Conservation (phyloP, 768 basidiomycete genomes). For the Tulasnella sp. region DNA sequence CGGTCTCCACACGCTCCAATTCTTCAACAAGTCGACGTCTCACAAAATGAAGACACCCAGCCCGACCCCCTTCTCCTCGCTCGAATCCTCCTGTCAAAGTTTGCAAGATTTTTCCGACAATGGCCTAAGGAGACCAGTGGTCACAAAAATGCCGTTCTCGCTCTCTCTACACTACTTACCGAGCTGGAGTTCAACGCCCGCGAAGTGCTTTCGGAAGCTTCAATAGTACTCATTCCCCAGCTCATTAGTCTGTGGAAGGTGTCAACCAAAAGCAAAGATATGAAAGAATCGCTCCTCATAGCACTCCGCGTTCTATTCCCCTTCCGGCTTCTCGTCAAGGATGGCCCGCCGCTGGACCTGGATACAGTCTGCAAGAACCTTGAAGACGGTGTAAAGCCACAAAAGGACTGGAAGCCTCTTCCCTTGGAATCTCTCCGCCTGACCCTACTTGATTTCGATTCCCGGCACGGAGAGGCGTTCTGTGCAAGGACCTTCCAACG, state of each 20-base stretch:
- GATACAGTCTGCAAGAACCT: conserved; percentile 30
- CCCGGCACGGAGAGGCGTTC: conserved; percentile 43
- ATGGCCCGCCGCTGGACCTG: conserved; percentile 27
- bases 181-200: conserved; percentile 76
- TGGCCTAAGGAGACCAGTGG: conserved; percentile 74
- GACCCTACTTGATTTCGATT: neutral
- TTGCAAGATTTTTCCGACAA: conserved; percentile 57
- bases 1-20: conserved; percentile 53
- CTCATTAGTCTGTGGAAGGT: conserved; percentile 49
- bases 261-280: conserved; percentile 71
- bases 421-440: conserved; percentile 13
- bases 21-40: neutral
- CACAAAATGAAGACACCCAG: conserved; percentile 40
- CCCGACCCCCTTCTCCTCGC: conserved; percentile 41
- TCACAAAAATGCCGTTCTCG: conserved; percentile 66
- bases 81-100: conserved; percentile 53
- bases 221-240: neutral
- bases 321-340: conserved; percentile 48
- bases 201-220: neutral
- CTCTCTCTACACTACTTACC: conserved; percentile 63
- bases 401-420: conserved; percentile 6
- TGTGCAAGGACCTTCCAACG: conserved; percentile 62
- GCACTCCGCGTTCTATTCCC: conserved; percentile 69
- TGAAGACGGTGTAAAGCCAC: conserved; percentile 17
- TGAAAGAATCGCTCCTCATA: conserved; percentile 78